Percentiles rank a stretch among this genome's conserved stretches.
These are phyloP conservation scores for Irpex rosettiformis DNA, from an alignment of 1,284 basidiomycete species.

Conservation along the genomic window DNA sequence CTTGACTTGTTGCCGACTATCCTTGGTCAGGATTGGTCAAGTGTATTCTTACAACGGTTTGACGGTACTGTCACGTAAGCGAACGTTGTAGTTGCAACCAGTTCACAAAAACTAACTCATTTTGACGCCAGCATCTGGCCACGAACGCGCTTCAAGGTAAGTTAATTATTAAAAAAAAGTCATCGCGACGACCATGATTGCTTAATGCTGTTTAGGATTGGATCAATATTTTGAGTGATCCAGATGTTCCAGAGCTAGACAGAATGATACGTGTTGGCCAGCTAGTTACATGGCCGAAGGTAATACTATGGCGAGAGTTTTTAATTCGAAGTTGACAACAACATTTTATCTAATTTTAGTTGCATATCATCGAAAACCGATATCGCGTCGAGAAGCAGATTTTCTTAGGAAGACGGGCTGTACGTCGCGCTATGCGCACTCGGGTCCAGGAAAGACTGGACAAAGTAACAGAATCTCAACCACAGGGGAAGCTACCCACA, in stretches of 20 bases:
- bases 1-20: conserved; percentile 87
- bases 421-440: conserved; percentile 50
- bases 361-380: conserved; percentile 91
- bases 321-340: neutral
- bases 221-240: conserved; percentile 82
- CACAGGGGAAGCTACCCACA: conserved; percentile 22
- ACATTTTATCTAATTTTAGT: conserved; percentile 35
- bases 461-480: conserved; percentile 18
- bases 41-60: conserved; percentile 89
- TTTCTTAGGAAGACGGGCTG: conserved; percentile 71
- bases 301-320: conserved; percentile 32
- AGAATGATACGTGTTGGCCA: conserved; percentile 86
- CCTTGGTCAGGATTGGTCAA: conserved; percentile 92
- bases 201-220: conserved; percentile 84
- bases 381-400: conserved; percentile 80
- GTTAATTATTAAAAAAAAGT: conserved; percentile 23
- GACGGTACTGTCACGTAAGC: conserved; percentile 80
- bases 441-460: conserved; percentile 23
- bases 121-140: conserved; percentile 74
- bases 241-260: conserved; percentile 72
- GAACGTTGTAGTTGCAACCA: neutral
- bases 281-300: conserved; percentile 94
- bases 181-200: too few species aligned
- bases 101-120: conserved; percentile 5
- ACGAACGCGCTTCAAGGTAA: conserved; percentile 68